phyloP scores from a whole-genome alignment of 2,329 filamentous ascomycete genomes.

The Aspergillus oerlinghausenensis region DNA sequence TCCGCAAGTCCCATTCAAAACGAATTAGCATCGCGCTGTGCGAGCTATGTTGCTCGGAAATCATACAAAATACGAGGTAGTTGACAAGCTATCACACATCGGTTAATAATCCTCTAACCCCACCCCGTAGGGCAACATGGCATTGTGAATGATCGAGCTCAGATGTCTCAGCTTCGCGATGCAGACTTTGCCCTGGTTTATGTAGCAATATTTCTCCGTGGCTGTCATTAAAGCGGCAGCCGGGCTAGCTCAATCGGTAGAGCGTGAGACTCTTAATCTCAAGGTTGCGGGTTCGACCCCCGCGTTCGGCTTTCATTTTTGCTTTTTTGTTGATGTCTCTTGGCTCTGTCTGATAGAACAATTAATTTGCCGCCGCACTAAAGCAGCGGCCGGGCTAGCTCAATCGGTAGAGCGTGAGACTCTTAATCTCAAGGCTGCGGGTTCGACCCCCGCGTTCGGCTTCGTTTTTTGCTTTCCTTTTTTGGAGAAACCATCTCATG shows the following conservation, averaged over 20 bases:
- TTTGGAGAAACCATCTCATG: no score
- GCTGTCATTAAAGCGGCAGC: conserved; percentile 16
- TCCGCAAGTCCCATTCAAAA: background rate
- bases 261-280: conserved; percentile 49
- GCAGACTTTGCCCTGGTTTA: background rate
- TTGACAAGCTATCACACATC: background rate
- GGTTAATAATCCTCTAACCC: background rate
- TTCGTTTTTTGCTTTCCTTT: background rate
- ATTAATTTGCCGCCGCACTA: background rate
- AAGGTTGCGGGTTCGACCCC: conserved; percentile 42
- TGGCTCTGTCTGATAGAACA: no score
- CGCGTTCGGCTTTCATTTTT: conserved; percentile 34
- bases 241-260: conserved; percentile 50
- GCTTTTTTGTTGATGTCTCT: background rate
- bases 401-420: conserved; percentile 50
- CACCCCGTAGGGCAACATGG: no score
- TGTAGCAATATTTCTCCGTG: background rate
- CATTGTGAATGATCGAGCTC: background rate
- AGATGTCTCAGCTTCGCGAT: background rate
- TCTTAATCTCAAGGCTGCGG: conserved; percentile 45
- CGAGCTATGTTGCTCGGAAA: background rate
- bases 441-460: conserved; percentile 36
- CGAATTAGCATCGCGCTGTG: background rate
- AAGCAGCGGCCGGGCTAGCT: conserved; percentile 42
- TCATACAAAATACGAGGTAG: no score